A percentile compares a stretch with the other conserved stretches of the same genome.
These are phyloP conservation scores for Trametes sanguinea DNA, from an alignment of 768 basidiomycete species.

Conservation along the genomic window DNA sequence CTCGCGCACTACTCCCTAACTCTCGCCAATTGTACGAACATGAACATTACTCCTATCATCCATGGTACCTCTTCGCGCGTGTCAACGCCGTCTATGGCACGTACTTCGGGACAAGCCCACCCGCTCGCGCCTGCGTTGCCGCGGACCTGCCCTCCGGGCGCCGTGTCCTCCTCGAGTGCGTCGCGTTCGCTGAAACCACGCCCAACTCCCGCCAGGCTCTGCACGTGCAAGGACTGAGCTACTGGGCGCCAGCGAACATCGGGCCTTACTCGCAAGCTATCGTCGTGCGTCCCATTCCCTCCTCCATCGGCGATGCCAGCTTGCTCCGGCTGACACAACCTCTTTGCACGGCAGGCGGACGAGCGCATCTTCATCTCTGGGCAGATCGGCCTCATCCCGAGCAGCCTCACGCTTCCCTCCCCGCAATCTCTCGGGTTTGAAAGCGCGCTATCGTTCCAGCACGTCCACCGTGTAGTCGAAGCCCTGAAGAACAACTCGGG, in stretches of 20 bases:
- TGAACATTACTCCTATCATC: conserved; percentile 86
- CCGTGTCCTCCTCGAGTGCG: conserved; percentile 72
- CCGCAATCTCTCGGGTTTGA: conserved; percentile 61
- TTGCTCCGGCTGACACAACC: not conserved
- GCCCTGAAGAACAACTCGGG: conserved; percentile 58
- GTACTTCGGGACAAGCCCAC: conserved; percentile 90
- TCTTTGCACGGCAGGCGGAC: conserved; percentile 51
- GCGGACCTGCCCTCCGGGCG: conserved; percentile 62
- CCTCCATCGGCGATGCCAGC: not conserved
- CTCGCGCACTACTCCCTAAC: conserved; percentile 44
- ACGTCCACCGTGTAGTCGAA: conserved; percentile 66
- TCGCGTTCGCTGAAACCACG: conserved; percentile 59
- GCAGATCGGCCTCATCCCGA: conserved; percentile 89
- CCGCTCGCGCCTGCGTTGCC: conserved; percentile 92
- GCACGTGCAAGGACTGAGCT: conserved; percentile 94
- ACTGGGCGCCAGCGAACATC: conserved; percentile 99
- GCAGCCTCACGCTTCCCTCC: conserved; percentile 65
- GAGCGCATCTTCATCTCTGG: conserved; percentile 88
- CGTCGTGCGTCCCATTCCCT: conserved; percentile 48
- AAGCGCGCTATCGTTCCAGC: conserved; percentile 76
- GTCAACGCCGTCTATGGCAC: conserved; percentile 79
- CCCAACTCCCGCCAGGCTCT: conserved; percentile 63
- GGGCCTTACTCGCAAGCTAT: conserved; percentile 98
- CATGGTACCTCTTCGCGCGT: conserved; percentile 74
- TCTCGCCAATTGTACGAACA: conserved; percentile 64